phyloP scores from a whole-genome alignment of 2,329 filamentous ascomycete species.

The Fusarium newnesense region DNA sequence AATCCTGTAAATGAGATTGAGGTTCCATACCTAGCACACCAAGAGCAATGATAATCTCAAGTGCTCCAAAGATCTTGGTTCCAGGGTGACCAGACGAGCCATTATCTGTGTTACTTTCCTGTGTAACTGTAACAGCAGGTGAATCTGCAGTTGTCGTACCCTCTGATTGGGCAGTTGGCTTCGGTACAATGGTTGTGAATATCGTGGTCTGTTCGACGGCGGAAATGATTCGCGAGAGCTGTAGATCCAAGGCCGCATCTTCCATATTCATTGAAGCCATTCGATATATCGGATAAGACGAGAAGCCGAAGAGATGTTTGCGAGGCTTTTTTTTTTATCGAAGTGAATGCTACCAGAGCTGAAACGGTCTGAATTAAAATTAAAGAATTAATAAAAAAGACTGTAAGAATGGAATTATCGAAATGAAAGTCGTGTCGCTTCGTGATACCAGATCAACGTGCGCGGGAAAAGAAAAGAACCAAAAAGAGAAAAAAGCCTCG shows the following conservation, averaged over 20 bases:
- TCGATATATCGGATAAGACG: background rate
- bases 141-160: background rate
- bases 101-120: constrained; percentile 4
- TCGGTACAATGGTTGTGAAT: constrained; percentile 38
- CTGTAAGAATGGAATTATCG: constrained; percentile 19
- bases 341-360: constrained; percentile 20
- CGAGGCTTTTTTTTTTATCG: background rate
- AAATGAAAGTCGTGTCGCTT: constrained; percentile 25
- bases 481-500: background rate
- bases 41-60: constrained; percentile 39
- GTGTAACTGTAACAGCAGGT: constrained; percentile 18
- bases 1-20: no score
- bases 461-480: background rate
- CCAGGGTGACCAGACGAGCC: background rate
- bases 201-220: constrained; percentile 38
- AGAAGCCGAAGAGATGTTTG: background rate
- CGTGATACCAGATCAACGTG: constrained; percentile 32
- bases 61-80: constrained; percentile 16
- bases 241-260: constrained; percentile 20
- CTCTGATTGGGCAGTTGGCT: constrained; percentile 6
- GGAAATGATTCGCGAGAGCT: constrained; percentile 38
- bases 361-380: constrained; percentile 17
- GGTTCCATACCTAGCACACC: constrained; percentile 31
- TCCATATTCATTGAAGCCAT: constrained; percentile 18
- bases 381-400: constrained; percentile 17